A percentile compares a stretch with the other conserved stretches of the same genome.
Conservation (phyloP, 306 rosid species). For the Neltuma alba region DNA sequence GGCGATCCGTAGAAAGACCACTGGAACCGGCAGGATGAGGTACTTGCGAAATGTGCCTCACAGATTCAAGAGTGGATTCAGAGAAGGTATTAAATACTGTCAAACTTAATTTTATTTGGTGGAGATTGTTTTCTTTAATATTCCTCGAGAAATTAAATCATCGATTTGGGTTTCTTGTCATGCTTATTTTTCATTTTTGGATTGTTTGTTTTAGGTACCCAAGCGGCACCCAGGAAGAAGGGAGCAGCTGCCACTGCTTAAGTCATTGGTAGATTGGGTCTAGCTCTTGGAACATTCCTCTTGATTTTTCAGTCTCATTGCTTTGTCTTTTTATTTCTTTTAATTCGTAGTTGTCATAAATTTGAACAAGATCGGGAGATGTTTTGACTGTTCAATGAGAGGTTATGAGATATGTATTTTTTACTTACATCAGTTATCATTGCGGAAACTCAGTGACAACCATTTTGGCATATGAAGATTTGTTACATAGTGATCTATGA, state of each 20-base stretch:
- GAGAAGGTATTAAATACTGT: slow-evolving; percentile 64
- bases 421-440: not conserved
- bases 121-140: not conserved
- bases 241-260: slow-evolving; percentile 81
- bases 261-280: slow-evolving; percentile 32
- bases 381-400: slow-evolving; percentile 22
- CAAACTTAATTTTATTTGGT: not conserved
- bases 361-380: slow-evolving; percentile 41
- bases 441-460: not conserved
- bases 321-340: slow-evolving; percentile 24
- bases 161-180: not conserved
- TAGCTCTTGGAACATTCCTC: slow-evolving; percentile 27
- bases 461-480: not conserved
- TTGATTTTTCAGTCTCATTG: slow-evolving; percentile 36
- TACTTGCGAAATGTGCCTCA: slow-evolving; percentile 92
- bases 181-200: not conserved
- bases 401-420: slow-evolving; percentile 27
- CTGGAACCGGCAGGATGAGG: slow-evolving; percentile 99
- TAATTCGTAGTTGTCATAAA: slow-evolving; percentile 43
- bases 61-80: slow-evolving; percentile 97
- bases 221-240: slow-evolving; percentile 96
- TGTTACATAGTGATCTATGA: not conserved
- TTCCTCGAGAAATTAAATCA: not conserved
- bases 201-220: slow-evolving; percentile 46
- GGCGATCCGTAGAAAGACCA: slow-evolving; percentile 96